Evolutionary conservation across 495 filamentous ascomycete genomes (phyloP), one percentile per base, ranked within the genome.

Genomic region (Penicillium lagena): DNA sequence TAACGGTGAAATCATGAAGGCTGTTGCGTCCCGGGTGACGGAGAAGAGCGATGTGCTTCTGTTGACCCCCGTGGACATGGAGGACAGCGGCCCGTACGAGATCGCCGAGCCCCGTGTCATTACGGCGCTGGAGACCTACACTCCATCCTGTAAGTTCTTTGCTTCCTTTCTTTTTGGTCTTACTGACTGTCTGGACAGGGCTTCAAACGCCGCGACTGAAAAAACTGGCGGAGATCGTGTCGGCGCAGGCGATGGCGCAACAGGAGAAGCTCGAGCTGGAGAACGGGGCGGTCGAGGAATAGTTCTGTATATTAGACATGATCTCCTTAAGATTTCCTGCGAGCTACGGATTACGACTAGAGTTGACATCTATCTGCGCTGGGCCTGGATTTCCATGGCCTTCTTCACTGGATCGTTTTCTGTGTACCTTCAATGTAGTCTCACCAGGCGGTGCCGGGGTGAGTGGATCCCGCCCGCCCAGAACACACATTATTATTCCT

Each of bases 1-100:
- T 64, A 97, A 99, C 49, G 91, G 91, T 58, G 94, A 99, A 57
- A 99, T 99, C 59, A 97, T 99, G 94, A 97, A 97, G 68, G 94
- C 94, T 12, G 94, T 99, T 32, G 94, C 94, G 7, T 95, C 89
- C 28, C 79, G 90, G 38, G 94, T 99, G 35, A 97, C 90, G 1
- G 94, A 99, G 71, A 97, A 99, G 83, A 91, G 87, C 57, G 91
- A 97, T 54, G 90, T 96, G 12, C 80, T 99, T 34, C 79, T 97
- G 30, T 73, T 99, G 40, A 81, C 85, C 30, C 89, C 94, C 30
- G 89, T 99, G 40, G 94, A 99, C 62, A 96, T 97, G 93, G 94
- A 99, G 46, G 94, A 99, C 65, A 95, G 89, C 53, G 94, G 94
- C n/a, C 94, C 93, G 32, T 99, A 97, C 60, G 94, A 97, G 66